Base-by-base conservation (phyloP, 805 yeast genomes). In the baker's yeast (Saccharomyces cerevisiae) region DNA sequence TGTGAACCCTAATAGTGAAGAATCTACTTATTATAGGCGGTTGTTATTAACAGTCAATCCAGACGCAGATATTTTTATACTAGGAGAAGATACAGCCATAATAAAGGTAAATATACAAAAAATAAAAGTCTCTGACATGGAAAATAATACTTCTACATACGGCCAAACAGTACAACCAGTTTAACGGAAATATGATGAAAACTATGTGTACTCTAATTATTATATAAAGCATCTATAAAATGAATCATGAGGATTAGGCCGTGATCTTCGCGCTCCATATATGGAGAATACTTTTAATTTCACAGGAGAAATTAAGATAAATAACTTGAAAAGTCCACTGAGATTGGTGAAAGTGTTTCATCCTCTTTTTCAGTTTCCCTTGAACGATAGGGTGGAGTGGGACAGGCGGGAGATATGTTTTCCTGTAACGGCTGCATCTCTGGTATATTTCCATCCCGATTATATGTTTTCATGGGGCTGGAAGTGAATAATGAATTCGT, bases 61-160 rank as follows among this genome's bases (percentile, higher is more conserved):
- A 32, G 83, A 82, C 56, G 95, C 90, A 11, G 78, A 79, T 56
- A 77, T 79, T 26, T 91, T 84, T 65, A 80, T 87, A 53, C 78
- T 75, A 49, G 79, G 81, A 10, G 86, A 80, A n/a, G 80, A 83
- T 53, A 80, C 79, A 51, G 85, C 85, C 0, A 76, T 89, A 49
- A 74, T 90, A n/a, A 74, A 86, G 55, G 81, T 89, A 41, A 76
- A 77, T 62, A 75, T 90, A 49, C 75, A 75, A 41, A 76, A 78
- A 30, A 89, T 88, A 26, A 85, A 85, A 62, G 86, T 89, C 29
- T 87, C 92, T 14, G 97, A 90, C 63, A 76, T 81, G 5, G 80
- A 85, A 46, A 82, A 86, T 68, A 83, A 85, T 60, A 67, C 70
- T 17, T 55, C 62, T 46, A 60, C 61, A 21, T 70, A 68, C 52